Conservation (phyloP, 306 rosid genomes). For the Inga oerstediana region DNA sequence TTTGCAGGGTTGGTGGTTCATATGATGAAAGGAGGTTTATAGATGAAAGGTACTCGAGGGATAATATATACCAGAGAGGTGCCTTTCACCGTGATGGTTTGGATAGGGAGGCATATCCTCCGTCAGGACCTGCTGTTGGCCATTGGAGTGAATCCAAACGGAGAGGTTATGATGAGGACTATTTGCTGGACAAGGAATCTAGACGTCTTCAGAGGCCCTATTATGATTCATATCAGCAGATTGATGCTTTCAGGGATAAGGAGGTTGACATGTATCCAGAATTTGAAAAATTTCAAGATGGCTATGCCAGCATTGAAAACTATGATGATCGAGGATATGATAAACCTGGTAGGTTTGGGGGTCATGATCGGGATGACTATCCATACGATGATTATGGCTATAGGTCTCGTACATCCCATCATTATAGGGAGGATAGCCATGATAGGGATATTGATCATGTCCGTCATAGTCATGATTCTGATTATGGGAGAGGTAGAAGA, state of each 20-base stretch:
- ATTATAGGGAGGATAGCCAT: constrained; percentile 80
- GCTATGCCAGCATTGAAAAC: constrained; percentile 59
- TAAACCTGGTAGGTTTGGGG: constrained; percentile 62
- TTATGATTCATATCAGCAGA: constrained; percentile 63
- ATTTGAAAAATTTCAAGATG: constrained; percentile 76
- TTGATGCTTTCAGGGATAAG: constrained; percentile 65
- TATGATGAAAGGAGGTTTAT: constrained; percentile 81
- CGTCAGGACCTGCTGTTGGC: constrained; percentile 69
- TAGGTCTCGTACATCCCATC: constrained; percentile 65
- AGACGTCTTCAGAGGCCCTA: constrained; percentile 77
- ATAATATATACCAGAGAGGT: constrained; percentile 67
- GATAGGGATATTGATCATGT: constrained; percentile 81
- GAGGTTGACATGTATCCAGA: constrained; percentile 66
- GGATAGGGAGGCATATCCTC: constrained; percentile 80
- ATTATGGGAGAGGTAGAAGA: constrained; percentile 81
- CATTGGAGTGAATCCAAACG: constrained; percentile 82
- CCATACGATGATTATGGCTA: constrained; percentile 77
- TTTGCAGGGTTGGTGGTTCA: constrained; percentile 81
- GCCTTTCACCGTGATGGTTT: constrained; percentile 65
- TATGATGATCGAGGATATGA: constrained; percentile 75
- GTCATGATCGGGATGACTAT: constrained; percentile 76
- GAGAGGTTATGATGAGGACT: constrained; percentile 81
- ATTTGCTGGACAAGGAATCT: constrained; percentile 72
- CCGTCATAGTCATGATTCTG: constrained; percentile 88
- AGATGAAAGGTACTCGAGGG: constrained; percentile 88